phyloP scores from a whole-genome alignment of 352 stramenopile genomes.

The Pythium volutum region DNA sequence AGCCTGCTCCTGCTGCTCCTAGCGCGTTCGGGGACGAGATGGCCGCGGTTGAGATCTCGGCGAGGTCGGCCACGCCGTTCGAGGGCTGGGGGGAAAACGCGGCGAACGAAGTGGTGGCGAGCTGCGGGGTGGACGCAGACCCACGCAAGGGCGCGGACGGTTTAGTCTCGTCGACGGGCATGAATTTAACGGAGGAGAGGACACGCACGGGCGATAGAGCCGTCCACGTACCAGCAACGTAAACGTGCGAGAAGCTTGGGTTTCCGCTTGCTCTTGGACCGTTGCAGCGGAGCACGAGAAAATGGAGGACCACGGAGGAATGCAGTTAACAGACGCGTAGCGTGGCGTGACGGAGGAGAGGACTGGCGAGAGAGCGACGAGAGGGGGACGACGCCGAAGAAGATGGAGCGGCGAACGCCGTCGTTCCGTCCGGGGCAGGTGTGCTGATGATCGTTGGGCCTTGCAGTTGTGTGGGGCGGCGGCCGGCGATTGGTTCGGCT shows the following conservation, averaged over 20 bases:
- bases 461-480: conserved; percentile 24
- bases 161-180: conserved; percentile 25
- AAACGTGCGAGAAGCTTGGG: not conserved
- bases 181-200: not conserved
- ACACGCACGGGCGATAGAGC: not conserved
- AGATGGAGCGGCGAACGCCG: not conserved
- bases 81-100: conserved; percentile 21
- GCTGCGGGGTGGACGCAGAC: conserved; percentile 23
- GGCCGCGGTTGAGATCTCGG: conserved; percentile 14
- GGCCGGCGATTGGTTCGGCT: conserved; percentile 23
- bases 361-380: not conserved
- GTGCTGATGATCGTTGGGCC: conserved; percentile 5
- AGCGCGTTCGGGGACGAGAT: conserved; percentile 34
- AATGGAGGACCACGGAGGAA: too few relatives aligned
- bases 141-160: conserved; percentile 16
- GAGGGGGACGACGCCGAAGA: not conserved
- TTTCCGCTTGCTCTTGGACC: too few relatives aligned
- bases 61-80: conserved; percentile 17
- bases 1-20: not conserved
- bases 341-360: too few relatives aligned
- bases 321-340: too few relatives aligned
- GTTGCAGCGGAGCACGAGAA: too few relatives aligned
- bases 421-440: not conserved
- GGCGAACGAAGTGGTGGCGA: conserved; percentile 16
- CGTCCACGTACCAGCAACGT: conserved; percentile 7